Percentiles rank a stretch among this genome's conserved stretches.
These are phyloP conservation scores for Nicotiana knightiana DNA, from an alignment of 257 asterid species.

Conservation along the genomic window DNA sequence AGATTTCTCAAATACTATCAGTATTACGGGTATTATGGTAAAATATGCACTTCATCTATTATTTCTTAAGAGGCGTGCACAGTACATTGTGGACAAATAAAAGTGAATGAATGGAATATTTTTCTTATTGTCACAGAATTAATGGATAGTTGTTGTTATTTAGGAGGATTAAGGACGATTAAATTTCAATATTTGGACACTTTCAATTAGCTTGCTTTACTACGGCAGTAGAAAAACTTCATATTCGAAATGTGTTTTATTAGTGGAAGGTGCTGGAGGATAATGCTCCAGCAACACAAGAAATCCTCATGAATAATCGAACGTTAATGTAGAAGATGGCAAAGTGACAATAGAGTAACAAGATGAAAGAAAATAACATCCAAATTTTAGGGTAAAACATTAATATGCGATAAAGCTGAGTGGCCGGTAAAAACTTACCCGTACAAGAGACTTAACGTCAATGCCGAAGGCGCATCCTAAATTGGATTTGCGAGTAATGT, in stretches of 20 bases:
- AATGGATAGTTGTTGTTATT: neutral
- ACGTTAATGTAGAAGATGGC: neutral
- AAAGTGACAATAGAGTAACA: neutral
- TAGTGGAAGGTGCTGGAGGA: neutral
- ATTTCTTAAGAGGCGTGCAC: too few species aligned
- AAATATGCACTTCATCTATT: too few species aligned
- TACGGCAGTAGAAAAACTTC: neutral
- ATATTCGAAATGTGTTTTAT: neutral
- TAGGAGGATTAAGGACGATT: neutral
- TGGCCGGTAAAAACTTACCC: neutral
- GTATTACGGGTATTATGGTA: too few species aligned
- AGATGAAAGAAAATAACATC: neutral
- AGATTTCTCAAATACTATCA: too few species aligned
- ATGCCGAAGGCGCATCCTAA: too few species aligned
- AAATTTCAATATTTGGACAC: neutral
- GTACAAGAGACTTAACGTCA: too few species aligned
- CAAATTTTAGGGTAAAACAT: neutral
- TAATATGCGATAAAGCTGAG: neutral
- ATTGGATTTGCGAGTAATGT: too few species aligned
- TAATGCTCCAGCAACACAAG: neutral
- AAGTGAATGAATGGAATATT: too few species aligned
- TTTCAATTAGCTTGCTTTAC: neutral
- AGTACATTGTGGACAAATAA: too few species aligned
- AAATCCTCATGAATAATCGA: neutral
- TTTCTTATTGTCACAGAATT: neutral